These are phyloP conservation scores for Colletotrichum salicis DNA, from an alignment of 2,329 filamentous ascomycete species.

Conservation along the genomic window DNA sequence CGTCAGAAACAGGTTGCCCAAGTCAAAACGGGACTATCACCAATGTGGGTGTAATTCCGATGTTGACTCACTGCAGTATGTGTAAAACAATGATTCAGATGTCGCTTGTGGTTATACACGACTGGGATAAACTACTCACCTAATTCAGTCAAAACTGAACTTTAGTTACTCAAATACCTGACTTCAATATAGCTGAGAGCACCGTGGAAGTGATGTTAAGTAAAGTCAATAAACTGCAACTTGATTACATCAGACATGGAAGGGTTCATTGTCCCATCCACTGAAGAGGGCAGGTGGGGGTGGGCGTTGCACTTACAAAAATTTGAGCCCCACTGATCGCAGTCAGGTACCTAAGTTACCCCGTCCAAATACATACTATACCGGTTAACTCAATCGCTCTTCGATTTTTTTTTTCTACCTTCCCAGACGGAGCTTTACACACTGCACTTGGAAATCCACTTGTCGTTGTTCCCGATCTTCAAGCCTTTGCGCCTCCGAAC, in stretches of 20 bases:
- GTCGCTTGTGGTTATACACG: not conserved
- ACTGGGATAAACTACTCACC: not conserved
- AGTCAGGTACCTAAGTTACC: not conserved
- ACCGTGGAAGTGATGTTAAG: not conserved
- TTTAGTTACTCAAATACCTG: not conserved
- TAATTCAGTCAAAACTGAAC: not conserved
- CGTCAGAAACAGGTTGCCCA: not conserved
- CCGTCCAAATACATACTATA: slow-evolving; percentile 6
- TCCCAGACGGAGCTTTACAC: not conserved
- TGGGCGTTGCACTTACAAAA: slow-evolving; percentile 32
- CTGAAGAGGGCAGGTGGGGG: slow-evolving; percentile 40
- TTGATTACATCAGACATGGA: slow-evolving; percentile 8
- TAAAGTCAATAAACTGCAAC: not conserved
- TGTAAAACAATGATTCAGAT: not conserved
- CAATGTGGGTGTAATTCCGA: not conserved
- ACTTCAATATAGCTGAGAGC: not conserved
- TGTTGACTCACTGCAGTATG: not conserved
- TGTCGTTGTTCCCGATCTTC: not conserved
- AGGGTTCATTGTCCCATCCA: slow-evolving; percentile 5
- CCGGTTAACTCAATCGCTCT: slow-evolving; percentile 2
- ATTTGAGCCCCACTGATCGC: slow-evolving; percentile 9
- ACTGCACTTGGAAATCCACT: not conserved
- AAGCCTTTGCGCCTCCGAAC: not conserved
- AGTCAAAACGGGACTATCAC: not conserved
- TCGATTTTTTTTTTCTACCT: not conserved